phyloP scores from a whole-genome alignment of 768 basidiomycete species.

The Gloeostereum incarnatum region DNA sequence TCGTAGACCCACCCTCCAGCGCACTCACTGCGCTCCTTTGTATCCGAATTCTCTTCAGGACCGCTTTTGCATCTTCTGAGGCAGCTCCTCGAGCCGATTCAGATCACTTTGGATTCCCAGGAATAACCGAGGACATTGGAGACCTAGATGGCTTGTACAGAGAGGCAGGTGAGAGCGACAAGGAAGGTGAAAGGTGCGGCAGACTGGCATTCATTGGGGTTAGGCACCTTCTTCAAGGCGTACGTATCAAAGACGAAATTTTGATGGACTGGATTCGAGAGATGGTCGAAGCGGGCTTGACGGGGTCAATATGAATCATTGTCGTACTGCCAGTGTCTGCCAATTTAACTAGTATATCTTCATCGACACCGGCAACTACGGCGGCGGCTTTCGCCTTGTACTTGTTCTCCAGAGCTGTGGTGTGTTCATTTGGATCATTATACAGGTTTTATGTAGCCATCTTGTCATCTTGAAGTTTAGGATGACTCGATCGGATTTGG shows the following conservation, averaged over 20 bases:
- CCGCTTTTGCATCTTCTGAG: constrained; percentile 67
- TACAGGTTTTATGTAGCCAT: no score
- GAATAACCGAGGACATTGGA: constrained; percentile 69
- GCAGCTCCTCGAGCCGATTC: constrained; percentile 61
- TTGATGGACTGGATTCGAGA: constrained; percentile 52
- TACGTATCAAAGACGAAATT: constrained; percentile 37
- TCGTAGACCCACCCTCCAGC: constrained; percentile 56
- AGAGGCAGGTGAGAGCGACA: constrained; percentile 44
- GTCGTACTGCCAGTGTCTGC: no score
- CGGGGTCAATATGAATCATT: no score
- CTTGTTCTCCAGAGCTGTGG: no score
- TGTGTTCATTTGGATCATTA: no score
- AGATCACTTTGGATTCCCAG: constrained; percentile 90
- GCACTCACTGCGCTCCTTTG: constrained; percentile 77
- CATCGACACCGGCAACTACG: no score
- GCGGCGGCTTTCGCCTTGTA: no score
- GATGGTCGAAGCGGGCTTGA: constrained; percentile 42
- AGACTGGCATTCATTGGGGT: constrained; percentile 52
- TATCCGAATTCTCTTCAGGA: constrained; percentile 75
- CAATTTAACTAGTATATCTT: no score
- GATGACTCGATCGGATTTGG: no score
- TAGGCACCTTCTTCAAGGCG: constrained; percentile 34
- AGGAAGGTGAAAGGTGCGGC: constrained; percentile 65
- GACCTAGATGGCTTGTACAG: constrained; percentile 42
- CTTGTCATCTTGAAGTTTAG: no score